Percentiles rank a stretch among this genome's conserved stretches.
These are phyloP conservation scores for Lolium multiflorum DNA, from an alignment of 176 grass and related monocot species.

Conservation along the genomic window DNA sequence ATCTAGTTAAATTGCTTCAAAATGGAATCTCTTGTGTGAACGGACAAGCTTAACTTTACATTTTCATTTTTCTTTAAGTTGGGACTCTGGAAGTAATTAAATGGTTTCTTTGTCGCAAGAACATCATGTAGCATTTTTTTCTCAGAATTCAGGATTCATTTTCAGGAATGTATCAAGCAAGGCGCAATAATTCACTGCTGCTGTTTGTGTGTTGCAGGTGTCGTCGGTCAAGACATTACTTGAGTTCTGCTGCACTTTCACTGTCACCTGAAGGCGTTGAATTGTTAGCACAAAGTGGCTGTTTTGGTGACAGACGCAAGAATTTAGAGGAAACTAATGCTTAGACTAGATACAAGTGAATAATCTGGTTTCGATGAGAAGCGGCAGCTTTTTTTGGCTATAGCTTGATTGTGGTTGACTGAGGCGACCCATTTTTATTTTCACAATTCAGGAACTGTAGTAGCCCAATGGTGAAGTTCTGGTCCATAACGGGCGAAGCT, in stretches of 20 bases:
- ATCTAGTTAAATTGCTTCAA: conserved; percentile 3
- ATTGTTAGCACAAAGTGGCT: conserved; percentile 63
- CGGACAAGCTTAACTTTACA: not conserved
- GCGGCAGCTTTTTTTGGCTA: conserved; percentile 13
- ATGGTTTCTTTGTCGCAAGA: not conserved
- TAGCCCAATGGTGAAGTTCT: not conserved
- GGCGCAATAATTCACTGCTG: conserved; percentile 12
- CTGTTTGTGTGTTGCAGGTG: conserved; percentile 47
- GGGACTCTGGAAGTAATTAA: not conserved
- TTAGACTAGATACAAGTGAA: conserved; percentile 23
- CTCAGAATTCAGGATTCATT: not conserved
- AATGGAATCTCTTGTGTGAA: conserved; percentile 8
- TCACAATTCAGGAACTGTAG: not conserved
- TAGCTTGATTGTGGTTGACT: conserved; percentile 29
- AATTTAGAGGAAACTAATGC: conserved; percentile 26
- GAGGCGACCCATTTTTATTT: conserved; percentile 14
- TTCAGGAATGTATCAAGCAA: not conserved
- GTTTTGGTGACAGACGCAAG: conserved; percentile 52
- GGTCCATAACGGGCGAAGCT: conserved; percentile 1
- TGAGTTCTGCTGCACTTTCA: conserved; percentile 61
- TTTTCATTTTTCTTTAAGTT: not conserved
- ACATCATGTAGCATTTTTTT: conserved; percentile 6
- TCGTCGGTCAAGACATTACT: conserved; percentile 68
- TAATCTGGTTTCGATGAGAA: conserved; percentile 11
- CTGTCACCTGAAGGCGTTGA: conserved; percentile 54